A percentile compares a stretch with the other conserved stretches of the same genome.
Evolutionary conservation across 192 early-diverging fungal species (phyloP).

Genomic region (Rhizophagus sp.): DNA sequence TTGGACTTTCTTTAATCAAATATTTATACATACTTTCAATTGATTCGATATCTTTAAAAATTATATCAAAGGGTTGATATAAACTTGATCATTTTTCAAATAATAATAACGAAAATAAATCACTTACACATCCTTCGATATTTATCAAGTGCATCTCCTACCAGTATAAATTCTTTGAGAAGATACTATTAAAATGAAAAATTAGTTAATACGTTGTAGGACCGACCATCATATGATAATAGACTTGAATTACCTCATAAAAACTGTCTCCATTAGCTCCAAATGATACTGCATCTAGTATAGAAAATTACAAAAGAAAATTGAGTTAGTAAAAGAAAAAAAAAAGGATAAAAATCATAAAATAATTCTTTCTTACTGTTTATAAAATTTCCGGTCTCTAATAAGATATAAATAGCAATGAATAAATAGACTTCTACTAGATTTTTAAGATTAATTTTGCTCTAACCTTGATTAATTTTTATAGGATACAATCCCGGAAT

Average conservation of each 20-base stretch:
- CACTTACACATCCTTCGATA: slow-evolving; percentile 17
- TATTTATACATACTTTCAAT: slow-evolving; percentile 36
- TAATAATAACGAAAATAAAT: too few species aligned
- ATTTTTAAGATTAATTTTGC: too few species aligned
- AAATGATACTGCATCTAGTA: slow-evolving; percentile 32
- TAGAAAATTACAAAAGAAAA: too few species aligned
- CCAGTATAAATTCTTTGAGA: slow-evolving; percentile 54
- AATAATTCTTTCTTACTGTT: background rate
- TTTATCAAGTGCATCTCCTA: slow-evolving; percentile 17
- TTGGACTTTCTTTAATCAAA: slow-evolving; percentile 28
- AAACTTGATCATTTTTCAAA: background rate
- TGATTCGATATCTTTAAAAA: slow-evolving; percentile 33
- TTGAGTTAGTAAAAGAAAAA: too few species aligned
- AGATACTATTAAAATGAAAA: slow-evolving; percentile 43
- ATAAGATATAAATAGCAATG: too few species aligned
- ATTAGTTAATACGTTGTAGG: background rate
- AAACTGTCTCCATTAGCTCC: slow-evolving; percentile 60
- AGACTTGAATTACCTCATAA: slow-evolving; percentile 53
- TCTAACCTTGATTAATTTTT: slow-evolving; percentile 43
- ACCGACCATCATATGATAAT: background rate
- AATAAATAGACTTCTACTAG: too few species aligned
- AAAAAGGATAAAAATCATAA: too few species aligned
- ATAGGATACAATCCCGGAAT: slow-evolving; percentile 62
- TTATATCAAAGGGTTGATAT: background rate
- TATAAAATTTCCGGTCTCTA: too few species aligned